Base-by-base conservation (phyloP, 2,329 filamentous ascomycete species). In the Xylariaceae sp. region DNA sequence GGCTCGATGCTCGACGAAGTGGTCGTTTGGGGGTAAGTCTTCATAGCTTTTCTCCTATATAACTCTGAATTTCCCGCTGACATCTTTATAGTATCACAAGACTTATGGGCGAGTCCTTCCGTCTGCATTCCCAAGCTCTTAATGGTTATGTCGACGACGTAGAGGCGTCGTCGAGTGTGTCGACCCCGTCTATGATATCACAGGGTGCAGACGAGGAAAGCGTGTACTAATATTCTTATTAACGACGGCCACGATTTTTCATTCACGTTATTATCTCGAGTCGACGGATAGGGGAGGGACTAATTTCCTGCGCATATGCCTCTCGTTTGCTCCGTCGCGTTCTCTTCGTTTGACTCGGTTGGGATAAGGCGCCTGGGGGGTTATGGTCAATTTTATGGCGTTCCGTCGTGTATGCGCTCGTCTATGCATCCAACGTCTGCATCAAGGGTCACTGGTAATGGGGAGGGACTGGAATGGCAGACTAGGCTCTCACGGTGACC, bases 1-100 rank as follows among this genome's bases (percentile, higher is more conserved):
- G 94, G 93, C 69, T 93, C 91, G 65, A 97, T 97, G 88, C 87
- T 97, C 66, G 94, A 97, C 73, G 94, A 97, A 77, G 94, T 97
- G 64, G 93, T 97, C 68, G 94, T 99, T 62, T 97, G 94, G 94
- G 94, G 94, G 92, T 96, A 88, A 85, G 92, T 89, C 18, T 23
- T 89, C 17, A 18, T 18, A 18, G 17, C 17, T 18, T 44, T 13
- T 47, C 10, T 18, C 45, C 37, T 4, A 39, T 1, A 4, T 7
- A 11, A 17, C 18, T 11, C 49, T 35, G 44, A 13, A 96, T 56
- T 94, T 96, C 88, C 54, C n/a, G 67, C 82, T 85, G 79, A 86
- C 75, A 39, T 55, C 5, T 52, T 53, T 18, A 23, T 70, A 93
- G 90, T 59, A 93, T 95, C 72, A 93, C 90, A 69, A 92, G 95